Evolutionary conservation across 2,329 filamentous ascomycete genomes (phyloP).

Genomic region (Scolecobasidium constrictum): DNA sequence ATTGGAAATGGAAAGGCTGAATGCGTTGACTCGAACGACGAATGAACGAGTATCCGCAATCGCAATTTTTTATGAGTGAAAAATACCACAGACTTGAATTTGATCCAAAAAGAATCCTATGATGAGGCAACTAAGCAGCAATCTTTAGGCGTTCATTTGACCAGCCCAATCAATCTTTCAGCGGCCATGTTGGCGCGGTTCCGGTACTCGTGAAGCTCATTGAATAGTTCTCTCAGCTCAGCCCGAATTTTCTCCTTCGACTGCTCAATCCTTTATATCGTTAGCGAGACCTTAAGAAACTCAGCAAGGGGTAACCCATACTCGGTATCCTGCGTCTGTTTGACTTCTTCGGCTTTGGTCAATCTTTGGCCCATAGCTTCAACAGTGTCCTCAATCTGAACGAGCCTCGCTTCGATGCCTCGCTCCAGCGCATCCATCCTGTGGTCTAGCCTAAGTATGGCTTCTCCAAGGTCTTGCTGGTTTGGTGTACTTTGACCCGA

Average conservation of each 20-base stretch:
- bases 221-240: slow-evolving; percentile 2
- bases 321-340: slow-evolving; percentile 4
- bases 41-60: too few species aligned
- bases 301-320: background rate
- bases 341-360: slow-evolving; percentile 6
- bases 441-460: slow-evolving; percentile 3
- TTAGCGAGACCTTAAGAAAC: slow-evolving; percentile 6
- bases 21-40: too few species aligned
- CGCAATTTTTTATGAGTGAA: too few species aligned
- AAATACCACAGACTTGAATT: too few species aligned
- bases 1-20: background rate
- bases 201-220: slow-evolving; percentile 1
- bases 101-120: slow-evolving; percentile 5
- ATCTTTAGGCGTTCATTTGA: slow-evolving; percentile 1
- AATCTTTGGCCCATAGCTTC: slow-evolving; percentile 1
- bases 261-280: slow-evolving; percentile 3
- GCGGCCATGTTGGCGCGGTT: slow-evolving; percentile 2
- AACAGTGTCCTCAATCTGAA: slow-evolving; percentile 4
- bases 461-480: slow-evolving; percentile 1
- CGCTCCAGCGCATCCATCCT: too few species aligned
- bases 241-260: slow-evolving; percentile 4
- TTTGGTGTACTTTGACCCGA: slow-evolving; percentile 1
- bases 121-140: background rate
- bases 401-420: slow-evolving; percentile 6
- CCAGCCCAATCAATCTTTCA: slow-evolving; percentile 3